Conservation (phyloP, 129 eudicot species). For the Heracleum sosnowskyi region DNA sequence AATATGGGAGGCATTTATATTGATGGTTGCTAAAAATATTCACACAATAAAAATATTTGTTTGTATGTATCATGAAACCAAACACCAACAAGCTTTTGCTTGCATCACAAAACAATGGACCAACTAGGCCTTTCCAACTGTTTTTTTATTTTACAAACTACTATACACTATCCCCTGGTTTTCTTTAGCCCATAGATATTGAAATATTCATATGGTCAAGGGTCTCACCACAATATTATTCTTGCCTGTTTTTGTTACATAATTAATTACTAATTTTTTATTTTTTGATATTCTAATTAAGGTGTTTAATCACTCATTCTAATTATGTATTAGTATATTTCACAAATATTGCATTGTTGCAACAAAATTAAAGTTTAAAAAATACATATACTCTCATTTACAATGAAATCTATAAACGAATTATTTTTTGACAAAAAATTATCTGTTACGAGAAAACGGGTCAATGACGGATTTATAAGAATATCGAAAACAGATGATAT, state of each 20-base stretch:
- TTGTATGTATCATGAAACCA: not conserved
- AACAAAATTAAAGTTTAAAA: not conserved
- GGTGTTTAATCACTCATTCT: no score
- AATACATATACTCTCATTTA: no score
- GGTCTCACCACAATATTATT: not conserved
- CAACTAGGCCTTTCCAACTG: not conserved
- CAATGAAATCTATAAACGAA: no score
- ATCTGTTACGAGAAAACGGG: no score
- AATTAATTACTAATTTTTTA: not conserved
- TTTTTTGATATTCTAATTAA: no score
- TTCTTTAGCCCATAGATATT: conserved; percentile 43
- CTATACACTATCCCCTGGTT: conserved; percentile 34
- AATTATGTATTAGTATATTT: no score
- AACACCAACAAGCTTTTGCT: conserved; percentile 7
- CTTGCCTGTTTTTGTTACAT: no score
- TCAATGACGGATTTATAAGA: no score
- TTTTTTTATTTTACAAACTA: not conserved
- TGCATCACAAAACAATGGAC: not conserved
- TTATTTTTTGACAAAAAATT: no score
- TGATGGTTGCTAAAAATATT: not conserved
- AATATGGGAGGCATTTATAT: conserved; percentile 7
- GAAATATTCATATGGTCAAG: not conserved
- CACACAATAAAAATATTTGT: not conserved
- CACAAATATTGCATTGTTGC: no score
- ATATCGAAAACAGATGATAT: no score